Evolutionary conservation across 2,329 filamentous ascomycete species (phyloP).

Genomic region (Colletotrichum acutatum): DNA sequence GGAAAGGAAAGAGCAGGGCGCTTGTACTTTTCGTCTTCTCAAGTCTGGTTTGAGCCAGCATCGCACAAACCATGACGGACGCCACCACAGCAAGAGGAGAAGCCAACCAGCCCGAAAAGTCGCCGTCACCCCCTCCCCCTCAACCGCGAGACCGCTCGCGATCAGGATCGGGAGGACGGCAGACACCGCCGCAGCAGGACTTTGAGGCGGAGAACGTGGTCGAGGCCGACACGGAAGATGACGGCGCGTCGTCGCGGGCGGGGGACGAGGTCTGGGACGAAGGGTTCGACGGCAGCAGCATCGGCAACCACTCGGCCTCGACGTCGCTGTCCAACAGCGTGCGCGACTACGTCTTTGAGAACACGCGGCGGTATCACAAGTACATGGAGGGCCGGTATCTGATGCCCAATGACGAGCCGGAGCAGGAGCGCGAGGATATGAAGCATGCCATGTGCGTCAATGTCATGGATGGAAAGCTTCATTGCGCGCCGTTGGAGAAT

Average conservation of each 20-base stretch:
- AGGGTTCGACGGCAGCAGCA: constrained; percentile 14
- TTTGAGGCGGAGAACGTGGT: constrained; percentile 22
- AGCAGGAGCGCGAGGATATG: constrained; percentile 33
- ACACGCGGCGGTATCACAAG: constrained; percentile 51
- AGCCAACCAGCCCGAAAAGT: background rate
- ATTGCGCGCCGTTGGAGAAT: constrained; percentile 46
- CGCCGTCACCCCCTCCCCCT: background rate
- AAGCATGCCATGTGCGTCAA: constrained; percentile 42
- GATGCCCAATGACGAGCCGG: constrained; percentile 51
- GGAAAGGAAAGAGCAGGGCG: no score
- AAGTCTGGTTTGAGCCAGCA: background rate
- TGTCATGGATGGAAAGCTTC: constrained; percentile 48
- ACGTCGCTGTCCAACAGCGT: constrained; percentile 28
- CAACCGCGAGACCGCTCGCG: background rate
- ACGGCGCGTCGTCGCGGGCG: background rate
- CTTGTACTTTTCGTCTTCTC: rapidly evolving
- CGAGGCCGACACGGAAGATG: constrained; percentile 22
- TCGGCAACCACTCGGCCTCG: constrained; percentile 12
- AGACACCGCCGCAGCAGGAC: background rate
- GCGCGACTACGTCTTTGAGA: constrained; percentile 47
- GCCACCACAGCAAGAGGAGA: background rate
- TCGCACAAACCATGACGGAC: constrained; percentile 6
- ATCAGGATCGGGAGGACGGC: background rate
- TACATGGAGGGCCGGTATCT: constrained; percentile 53
- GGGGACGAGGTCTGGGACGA: constrained; percentile 18